Base-by-base conservation (phyloP, 2,329 filamentous ascomycete genomes). In the Byssochlamys sp. region DNA sequence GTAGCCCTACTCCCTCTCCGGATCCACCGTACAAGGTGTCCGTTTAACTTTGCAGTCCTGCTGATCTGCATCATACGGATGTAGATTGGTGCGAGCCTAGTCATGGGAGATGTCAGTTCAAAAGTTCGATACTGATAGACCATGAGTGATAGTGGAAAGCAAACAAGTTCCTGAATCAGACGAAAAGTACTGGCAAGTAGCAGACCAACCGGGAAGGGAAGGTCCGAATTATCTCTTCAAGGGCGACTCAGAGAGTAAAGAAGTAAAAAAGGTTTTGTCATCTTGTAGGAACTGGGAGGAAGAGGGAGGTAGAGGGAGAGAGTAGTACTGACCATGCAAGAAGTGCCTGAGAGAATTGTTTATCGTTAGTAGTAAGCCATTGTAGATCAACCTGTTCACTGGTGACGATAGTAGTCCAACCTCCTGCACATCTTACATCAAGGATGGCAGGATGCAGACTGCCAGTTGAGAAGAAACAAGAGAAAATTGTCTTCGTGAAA, bases 181-280 rank as follows among this genome's bases (percentile, higher is more conserved):
- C 83, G 81, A 81, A 76, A 75, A 76, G 78, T 85, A 86, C 84
- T 86, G 84, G 84, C 84, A 83, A 86, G 83, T 86, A 85, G 81
- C 84, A 84, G 82, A 80, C 78, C 76, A 74, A 80, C 81, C 78
- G 79, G 81, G 79, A 81, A 84, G 73, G 78, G 79, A 78, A 77
- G 75, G 76, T 78, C 82, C 81, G 80, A 72, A 77, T 74, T 77
- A 69, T 80, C 80, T 84, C 81, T 80, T 85, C 84, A 86, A 78
- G 82, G 83, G 78, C 84, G 84, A 85, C 71, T 86, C 83, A 76
- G 82, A 73, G 77, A 76, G 76, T 80, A 81, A 84, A 84, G 82
- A 85, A 85, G 82, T 79, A 76, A 78, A 74, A 66, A 68, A 74
- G 69, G 66, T 64, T 73, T 77, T 84, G 78, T 84, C 84, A 85